A percentile compares a stretch with the other conserved stretches of the same genome.
Evolutionary conservation across 306 rosid genomes (phyloP).

Genomic region (Rosa multiflora): DNA sequence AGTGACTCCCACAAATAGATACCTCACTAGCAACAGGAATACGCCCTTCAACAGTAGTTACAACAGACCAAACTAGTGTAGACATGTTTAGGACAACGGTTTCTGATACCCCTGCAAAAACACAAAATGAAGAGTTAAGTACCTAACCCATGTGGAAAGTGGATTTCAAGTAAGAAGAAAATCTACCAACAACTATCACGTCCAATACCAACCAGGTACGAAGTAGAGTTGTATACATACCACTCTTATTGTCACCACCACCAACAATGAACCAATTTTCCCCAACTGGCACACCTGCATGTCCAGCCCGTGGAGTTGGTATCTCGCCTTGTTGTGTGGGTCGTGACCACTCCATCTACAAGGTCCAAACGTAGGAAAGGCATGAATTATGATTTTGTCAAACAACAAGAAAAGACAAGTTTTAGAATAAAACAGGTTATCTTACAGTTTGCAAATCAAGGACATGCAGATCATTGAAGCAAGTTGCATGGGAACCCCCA

Average conservation of each 20-base stretch:
- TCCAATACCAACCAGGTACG: conserved; percentile 4
- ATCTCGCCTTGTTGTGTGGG: conserved; percentile 85
- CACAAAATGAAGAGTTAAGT: conserved; percentile 23
- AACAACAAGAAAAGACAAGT: background rate
- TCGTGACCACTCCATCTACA: conserved; percentile 93
- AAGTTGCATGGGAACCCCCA: conserved; percentile 95
- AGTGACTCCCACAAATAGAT: conserved; percentile 17
- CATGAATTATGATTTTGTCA: conserved; percentile 20
- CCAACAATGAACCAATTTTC: conserved; percentile 98
- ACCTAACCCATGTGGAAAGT: background rate
- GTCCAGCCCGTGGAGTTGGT: conserved; percentile 96
- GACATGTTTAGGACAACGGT: conserved; percentile 89
- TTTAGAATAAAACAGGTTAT: conserved; percentile 19
- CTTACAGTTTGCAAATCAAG: conserved; percentile 93
- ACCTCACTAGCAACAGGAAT: conserved; percentile 97
- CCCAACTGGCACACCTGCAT: conserved; percentile 88
- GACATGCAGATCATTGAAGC: conserved; percentile 95
- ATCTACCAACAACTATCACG: background rate
- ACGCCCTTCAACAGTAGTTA: conserved; percentile 88
- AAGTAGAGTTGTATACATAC: conserved; percentile 43
- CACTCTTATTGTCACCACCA: conserved; percentile 93
- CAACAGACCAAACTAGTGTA: conserved; percentile 90
- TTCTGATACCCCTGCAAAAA: conserved; percentile 75
- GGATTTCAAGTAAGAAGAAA: background rate
- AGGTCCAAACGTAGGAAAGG: conserved; percentile 31